Percentiles rank a stretch among this genome's conserved stretches.
These are phyloP conservation scores for Aureobasidium sp. DNA, from an alignment of 2,329 filamentous ascomycete genomes.

Conservation along the genomic window DNA sequence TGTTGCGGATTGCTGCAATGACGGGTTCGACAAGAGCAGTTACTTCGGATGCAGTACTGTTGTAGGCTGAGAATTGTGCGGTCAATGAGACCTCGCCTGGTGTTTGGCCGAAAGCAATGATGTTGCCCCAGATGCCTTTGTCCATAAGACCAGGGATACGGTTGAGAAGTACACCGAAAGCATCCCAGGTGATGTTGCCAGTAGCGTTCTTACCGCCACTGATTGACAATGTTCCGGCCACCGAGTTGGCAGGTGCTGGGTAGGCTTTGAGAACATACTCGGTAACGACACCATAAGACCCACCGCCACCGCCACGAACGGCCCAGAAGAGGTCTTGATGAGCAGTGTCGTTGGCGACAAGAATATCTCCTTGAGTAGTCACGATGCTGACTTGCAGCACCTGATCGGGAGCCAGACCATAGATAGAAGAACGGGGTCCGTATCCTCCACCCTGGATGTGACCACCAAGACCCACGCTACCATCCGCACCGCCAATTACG, in stretches of 20 bases:
- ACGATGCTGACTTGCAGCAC: slow-evolving; percentile 14
- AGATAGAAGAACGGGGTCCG: slow-evolving; percentile 11
- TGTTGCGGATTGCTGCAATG: background rate
- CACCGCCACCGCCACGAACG: slow-evolving; percentile 15
- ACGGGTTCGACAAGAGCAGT: background rate
- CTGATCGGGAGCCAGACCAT: slow-evolving; percentile 16
- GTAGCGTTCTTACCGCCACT: background rate
- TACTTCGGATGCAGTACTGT: background rate
- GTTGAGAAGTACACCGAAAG: background rate
- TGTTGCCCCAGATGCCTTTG: background rate
- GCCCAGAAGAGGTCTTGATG: slow-evolving; percentile 18
- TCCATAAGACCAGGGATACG: background rate
- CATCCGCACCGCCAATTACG: background rate
- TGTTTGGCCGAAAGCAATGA: background rate
- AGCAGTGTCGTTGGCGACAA: slow-evolving; percentile 11
- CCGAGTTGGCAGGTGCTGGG: slow-evolving; percentile 10
- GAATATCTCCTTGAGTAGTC: slow-evolving; percentile 14
- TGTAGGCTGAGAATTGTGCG: background rate
- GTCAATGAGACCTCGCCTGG: background rate
- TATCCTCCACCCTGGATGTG: slow-evolving; percentile 16
- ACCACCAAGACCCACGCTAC: slow-evolving; percentile 8
- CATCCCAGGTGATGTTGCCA: background rate
- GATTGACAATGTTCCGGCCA: background rate
- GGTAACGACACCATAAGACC: slow-evolving; percentile 13
- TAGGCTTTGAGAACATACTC: slow-evolving; percentile 15